Percentiles rank a stretch among this genome's conserved stretches.
Conservation (phyloP, 768 basidiomycete genomes). For the Chalciporus pseudorubinellus region DNA sequence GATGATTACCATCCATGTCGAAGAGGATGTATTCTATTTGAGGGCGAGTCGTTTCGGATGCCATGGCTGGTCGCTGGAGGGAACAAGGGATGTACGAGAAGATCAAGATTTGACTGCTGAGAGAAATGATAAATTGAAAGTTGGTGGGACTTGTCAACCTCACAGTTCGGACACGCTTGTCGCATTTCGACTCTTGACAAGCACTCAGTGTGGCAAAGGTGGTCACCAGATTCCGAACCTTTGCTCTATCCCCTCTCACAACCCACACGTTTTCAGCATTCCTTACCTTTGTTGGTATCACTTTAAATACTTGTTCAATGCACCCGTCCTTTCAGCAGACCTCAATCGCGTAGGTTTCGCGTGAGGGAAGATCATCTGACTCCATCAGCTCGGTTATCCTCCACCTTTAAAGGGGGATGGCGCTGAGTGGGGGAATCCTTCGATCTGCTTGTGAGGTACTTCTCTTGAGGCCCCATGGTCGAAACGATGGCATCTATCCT, state of each 20-base stretch:
- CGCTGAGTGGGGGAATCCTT: neutral
- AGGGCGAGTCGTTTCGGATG: slow-evolving; percentile 9
- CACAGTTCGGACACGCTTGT: too few species aligned
- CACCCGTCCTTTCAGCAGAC: neutral
- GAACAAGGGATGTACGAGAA: too few species aligned
- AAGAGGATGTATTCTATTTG: slow-evolving; percentile 63
- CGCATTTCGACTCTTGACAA: neutral
- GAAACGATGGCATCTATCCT: too few species aligned
- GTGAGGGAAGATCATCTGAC: neutral
- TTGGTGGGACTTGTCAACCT: too few species aligned
- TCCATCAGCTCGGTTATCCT: neutral
- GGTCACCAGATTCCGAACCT: neutral
- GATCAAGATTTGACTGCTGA: too few species aligned
- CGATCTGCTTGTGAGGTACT: neutral
- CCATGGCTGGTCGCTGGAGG: slow-evolving; percentile 5
- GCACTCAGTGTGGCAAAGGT: neutral
- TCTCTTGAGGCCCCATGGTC: too few species aligned
- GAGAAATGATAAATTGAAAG: too few species aligned
- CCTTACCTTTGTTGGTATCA: neutral
- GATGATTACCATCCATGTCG: slow-evolving; percentile 64
- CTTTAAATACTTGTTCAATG: neutral
- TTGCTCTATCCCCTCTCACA: neutral
- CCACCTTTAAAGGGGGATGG: slow-evolving; percentile 2
- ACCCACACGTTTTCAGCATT: neutral
- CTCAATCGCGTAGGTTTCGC: neutral